These are phyloP conservation scores for Vitis labrusca DNA, from an alignment of 164 flowering plant genomes.

Conservation along the genomic window DNA sequence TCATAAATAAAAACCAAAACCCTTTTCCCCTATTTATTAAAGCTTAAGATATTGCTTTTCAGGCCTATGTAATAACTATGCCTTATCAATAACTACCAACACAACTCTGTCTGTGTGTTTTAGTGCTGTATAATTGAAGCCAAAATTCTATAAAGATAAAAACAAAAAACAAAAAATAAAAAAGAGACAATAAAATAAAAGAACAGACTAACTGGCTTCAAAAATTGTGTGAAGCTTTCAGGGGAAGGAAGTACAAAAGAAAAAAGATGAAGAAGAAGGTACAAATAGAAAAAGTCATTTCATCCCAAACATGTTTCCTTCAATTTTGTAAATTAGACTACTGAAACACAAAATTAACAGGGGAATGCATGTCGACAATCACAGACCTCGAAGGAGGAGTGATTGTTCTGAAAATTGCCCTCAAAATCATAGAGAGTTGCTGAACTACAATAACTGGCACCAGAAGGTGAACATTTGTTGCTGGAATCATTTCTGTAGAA, in stretches of 20 bases:
- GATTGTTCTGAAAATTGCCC: slow-evolving; percentile 7
- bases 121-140: no score
- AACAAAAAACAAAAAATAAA: no score
- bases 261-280: neutral
- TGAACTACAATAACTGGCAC: slow-evolving; percentile 7
- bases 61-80: no score
- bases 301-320: neutral
- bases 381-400: slow-evolving; percentile 17
- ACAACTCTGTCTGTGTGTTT: no score
- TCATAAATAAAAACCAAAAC: neutral
- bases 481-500: slow-evolving; percentile 23
- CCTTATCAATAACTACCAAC: no score
- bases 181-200: no score
- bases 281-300: neutral
- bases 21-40: neutral
- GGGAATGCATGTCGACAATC: neutral
- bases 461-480: slow-evolving; percentile 15
- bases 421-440: slow-evolving; percentile 4
- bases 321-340: no score
- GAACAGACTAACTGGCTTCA: no score
- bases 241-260: neutral
- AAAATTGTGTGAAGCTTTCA: no score
- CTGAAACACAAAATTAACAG: no score
- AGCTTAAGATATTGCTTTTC: no score
- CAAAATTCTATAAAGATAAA: no score